Evolutionary conservation across 2,329 filamentous ascomycete species (phyloP).

Genomic region (Epichloe coenophiala): DNA sequence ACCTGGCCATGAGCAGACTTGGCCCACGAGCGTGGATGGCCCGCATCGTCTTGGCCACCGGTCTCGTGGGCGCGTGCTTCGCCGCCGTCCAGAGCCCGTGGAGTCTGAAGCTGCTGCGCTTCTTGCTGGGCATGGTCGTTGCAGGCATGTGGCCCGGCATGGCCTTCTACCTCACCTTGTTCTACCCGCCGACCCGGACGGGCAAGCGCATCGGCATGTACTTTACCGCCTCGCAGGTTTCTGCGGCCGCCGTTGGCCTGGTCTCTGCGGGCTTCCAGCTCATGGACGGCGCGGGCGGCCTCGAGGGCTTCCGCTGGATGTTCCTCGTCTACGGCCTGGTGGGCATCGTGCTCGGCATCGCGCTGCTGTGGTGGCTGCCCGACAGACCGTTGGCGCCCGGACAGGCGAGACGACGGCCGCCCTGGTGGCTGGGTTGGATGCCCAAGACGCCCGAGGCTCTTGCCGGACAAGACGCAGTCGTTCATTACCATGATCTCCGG

Average conservation of each 20-base stretch:
- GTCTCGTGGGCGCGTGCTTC: conserved; percentile 72
- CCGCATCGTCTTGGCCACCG: conserved; percentile 77
- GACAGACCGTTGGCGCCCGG: conserved; percentile 68
- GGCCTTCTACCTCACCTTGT: conserved; percentile 83
- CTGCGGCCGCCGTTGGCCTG: conserved; percentile 75
- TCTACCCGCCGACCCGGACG: conserved; percentile 77
- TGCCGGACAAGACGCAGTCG: conserved; percentile 58
- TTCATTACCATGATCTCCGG: conserved; percentile 74
- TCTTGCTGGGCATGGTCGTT: conserved; percentile 75
- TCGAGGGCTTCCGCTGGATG: conserved; percentile 86
- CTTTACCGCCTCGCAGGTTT: conserved; percentile 79
- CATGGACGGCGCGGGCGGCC: conserved; percentile 66
- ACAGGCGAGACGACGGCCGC: conserved; percentile 35
- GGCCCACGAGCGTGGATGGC: conserved; percentile 87
- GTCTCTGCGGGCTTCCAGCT: conserved; percentile 85
- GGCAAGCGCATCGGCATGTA: conserved; percentile 83
- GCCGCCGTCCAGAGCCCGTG: conserved; percentile 69
- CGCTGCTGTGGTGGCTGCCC: conserved; percentile 79
- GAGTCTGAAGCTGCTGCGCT: conserved; percentile 78
- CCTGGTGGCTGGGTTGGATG: conserved; percentile 47
- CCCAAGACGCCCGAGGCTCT: conserved; percentile 59
- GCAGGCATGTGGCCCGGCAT: conserved; percentile 94
- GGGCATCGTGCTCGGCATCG: conserved; percentile 56
- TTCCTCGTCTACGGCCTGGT: conserved; percentile 76
- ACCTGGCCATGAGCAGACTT: conserved; percentile 74